Evolutionary conservation across 331 rosid species (phyloP).

Genomic region (Quercus phellos): DNA sequence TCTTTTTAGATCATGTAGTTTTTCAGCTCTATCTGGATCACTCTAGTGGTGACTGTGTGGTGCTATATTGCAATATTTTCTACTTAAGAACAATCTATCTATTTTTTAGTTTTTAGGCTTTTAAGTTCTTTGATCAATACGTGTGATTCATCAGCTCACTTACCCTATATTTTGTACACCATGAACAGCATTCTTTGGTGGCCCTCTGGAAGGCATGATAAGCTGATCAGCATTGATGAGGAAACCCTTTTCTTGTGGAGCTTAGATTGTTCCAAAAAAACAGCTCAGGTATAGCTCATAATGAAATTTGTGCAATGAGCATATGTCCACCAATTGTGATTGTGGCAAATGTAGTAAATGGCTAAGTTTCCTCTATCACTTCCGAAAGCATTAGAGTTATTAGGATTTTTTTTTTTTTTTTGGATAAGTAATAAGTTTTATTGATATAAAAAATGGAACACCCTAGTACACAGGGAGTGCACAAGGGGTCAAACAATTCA

Average conservation of each 20-base stretch:
- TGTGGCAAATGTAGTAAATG: neutral
- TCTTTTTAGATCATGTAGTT: neutral
- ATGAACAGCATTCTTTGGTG: slow-evolving; percentile 85
- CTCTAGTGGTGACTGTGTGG: neutral
- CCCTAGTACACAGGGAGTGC: no score
- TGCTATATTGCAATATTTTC: slow-evolving; percentile 1
- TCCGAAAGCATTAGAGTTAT: neutral
- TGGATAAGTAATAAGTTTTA: no score
- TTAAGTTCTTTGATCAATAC: neutral
- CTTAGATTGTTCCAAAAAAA: slow-evolving; percentile 80
- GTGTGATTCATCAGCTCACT: slow-evolving; percentile 14
- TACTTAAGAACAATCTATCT: neutral
- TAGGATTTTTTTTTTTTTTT: no score
- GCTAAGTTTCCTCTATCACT: neutral
- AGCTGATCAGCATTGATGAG: slow-evolving; percentile 81
- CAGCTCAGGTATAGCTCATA: slow-evolving; percentile 59
- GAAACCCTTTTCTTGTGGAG: slow-evolving; percentile 80
- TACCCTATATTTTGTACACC: slow-evolving; percentile 9
- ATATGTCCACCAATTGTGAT: neutral
- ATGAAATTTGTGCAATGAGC: neutral
- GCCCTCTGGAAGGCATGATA: slow-evolving; percentile 92
- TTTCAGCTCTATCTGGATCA: neutral
- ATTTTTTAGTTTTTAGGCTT: neutral
- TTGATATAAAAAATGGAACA: no score
- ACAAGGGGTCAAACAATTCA: no score